These are phyloP conservation scores for Amphirosellinia nigrospora DNA, from an alignment of 495 filamentous ascomycete genomes.

Conservation along the genomic window DNA sequence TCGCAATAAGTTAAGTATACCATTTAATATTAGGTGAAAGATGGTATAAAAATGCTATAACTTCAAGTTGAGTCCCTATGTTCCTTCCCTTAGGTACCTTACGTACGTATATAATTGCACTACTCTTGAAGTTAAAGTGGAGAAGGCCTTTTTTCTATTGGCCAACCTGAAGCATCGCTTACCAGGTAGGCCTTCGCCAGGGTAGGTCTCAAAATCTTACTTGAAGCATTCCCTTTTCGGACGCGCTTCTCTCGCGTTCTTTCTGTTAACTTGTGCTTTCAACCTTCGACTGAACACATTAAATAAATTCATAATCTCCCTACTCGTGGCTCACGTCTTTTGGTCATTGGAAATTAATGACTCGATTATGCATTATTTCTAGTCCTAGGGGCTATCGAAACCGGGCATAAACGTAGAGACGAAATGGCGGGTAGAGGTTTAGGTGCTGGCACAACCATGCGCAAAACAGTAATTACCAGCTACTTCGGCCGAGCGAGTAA, in stretches of 20 bases:
- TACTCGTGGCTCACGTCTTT: neutral
- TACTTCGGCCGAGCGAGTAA: neutral
- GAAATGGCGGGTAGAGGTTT: neutral
- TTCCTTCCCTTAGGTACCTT: no score
- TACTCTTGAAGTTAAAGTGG: neutral
- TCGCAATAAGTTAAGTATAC: neutral
- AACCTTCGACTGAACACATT: neutral
- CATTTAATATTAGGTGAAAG: no score
- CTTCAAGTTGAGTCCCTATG: no score
- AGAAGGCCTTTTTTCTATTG: neutral
- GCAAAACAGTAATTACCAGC: neutral
- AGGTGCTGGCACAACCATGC: neutral
- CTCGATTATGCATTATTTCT: neutral
- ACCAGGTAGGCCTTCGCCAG: neutral
- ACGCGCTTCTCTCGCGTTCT: constrained; percentile 31
- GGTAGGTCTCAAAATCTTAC: neutral
- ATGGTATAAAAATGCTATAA: no score
- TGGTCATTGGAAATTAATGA: neutral
- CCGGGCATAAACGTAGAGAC: neutral
- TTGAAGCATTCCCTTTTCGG: constrained; percentile 3
- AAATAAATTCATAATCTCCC: neutral
- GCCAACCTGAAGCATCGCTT: neutral
- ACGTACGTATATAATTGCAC: no score
- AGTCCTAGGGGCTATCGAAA: neutral
- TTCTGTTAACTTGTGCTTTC: neutral